These are phyloP conservation scores for Zarea fungicola DNA, from an alignment of 2,329 filamentous ascomycete species.

Conservation along the genomic window DNA sequence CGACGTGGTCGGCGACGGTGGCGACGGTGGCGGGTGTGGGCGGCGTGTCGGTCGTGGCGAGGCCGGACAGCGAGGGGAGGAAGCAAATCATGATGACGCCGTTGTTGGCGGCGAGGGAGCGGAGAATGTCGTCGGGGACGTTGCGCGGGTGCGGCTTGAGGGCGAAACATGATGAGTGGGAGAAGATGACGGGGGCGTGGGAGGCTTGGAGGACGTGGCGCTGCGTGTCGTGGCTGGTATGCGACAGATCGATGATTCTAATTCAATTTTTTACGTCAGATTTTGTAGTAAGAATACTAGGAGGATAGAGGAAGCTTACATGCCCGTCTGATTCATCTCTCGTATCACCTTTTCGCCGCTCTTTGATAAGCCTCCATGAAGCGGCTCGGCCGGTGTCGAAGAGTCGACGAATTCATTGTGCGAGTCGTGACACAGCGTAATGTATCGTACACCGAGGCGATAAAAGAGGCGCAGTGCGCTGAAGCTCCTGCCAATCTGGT, in stretches of 20 bases:
- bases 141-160: constrained; percentile 80
- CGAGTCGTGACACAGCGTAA: constrained; percentile 73
- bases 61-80: constrained; percentile 65
- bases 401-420: background rate
- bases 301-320: constrained; percentile 6
- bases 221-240: constrained; percentile 33
- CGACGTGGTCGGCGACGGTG: constrained; percentile 71
- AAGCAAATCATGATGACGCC: constrained; percentile 87
- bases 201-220: constrained; percentile 10
- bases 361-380: constrained; percentile 10
- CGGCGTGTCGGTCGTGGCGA: constrained; percentile 28
- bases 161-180: constrained; percentile 50
- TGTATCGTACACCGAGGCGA: constrained; percentile 71
- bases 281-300: background rate
- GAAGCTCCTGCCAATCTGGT: constrained; percentile 79
- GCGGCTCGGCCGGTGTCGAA: background rate
- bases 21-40: constrained; percentile 58
- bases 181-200: constrained; percentile 74
- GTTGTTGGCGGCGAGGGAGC: constrained; percentile 62
- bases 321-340: constrained; percentile 17
- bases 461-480: constrained; percentile 68
- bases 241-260: constrained; percentile 69
- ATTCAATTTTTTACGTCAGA: background rate
- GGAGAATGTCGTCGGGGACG: constrained; percentile 72
- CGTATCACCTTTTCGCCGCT: constrained; percentile 11